Conservation (phyloP, 208 protist genomes). For the Trypanosoma conorhini region DNA sequence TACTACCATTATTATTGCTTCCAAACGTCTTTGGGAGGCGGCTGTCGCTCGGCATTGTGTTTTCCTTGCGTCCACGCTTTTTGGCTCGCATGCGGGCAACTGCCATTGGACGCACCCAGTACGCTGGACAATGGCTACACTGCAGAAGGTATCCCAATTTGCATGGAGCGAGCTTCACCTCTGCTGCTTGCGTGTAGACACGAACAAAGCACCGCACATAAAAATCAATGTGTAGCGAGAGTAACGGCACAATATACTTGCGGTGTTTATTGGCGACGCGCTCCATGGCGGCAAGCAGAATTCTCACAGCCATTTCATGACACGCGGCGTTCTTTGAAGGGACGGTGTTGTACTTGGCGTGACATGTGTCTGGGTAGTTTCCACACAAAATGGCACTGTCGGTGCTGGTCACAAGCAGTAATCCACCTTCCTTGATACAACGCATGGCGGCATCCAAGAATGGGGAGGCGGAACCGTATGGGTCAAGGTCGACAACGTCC, state of each 20-base stretch:
- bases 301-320: conserved; percentile 97
- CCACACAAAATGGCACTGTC: conserved; percentile 98
- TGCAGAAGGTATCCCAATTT: conserved; percentile 94
- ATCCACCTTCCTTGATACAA: conserved; percentile 95
- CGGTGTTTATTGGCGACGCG: conserved; percentile 92
- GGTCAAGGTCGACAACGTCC: conserved; percentile 99
- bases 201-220: conserved; percentile 99
- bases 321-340: conserved; percentile 89
- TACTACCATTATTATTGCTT: conserved; percentile 14
- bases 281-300: conserved; percentile 95
- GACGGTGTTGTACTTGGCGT: conserved; percentile 97
- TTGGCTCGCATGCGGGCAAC: conserved; percentile 25
- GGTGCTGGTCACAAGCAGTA: conserved; percentile 99
- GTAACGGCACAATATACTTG: conserved; percentile 96
- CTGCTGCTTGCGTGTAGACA: conserved; percentile 90
- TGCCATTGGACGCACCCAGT: conserved; percentile 92
- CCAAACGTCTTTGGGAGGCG: background rate
- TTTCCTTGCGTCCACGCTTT: conserved; percentile 18
- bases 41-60: background rate
- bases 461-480: conserved; percentile 97
- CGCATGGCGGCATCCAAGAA: conserved; percentile 98
- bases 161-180: conserved; percentile 88
- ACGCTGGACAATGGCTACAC: conserved; percentile 95
- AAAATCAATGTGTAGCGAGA: conserved; percentile 98
- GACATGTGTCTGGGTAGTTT: conserved; percentile 96